Conservation (phyloP, 176 grass and related monocot genomes). For the Tillandsia leiboldiana region DNA sequence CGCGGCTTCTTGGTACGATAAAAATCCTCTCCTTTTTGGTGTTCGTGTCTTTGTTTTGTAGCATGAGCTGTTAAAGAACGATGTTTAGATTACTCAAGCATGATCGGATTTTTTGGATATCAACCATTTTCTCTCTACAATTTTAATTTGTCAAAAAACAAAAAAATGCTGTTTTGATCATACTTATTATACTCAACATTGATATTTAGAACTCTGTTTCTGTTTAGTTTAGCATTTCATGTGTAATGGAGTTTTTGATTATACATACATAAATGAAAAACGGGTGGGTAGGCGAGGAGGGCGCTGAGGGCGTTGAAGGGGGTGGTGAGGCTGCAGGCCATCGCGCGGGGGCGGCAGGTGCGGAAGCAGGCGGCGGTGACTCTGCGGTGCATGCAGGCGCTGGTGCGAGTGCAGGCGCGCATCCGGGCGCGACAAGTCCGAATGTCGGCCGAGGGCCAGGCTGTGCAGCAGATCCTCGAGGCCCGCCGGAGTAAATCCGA, state of each 20-base stretch:
- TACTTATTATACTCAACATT: not conserved
- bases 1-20: slow-evolving; percentile 69
- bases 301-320: slow-evolving; percentile 71
- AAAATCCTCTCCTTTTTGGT: not conserved
- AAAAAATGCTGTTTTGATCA: not conserved
- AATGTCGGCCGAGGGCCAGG: slow-evolving; percentile 83
- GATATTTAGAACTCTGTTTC: too few relatives aligned
- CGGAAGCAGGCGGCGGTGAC: slow-evolving; percentile 91
- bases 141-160: not conserved
- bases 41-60: not conserved
- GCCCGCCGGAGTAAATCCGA: slow-evolving; percentile 54
- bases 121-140: too few relatives aligned
- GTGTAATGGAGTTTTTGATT: too few relatives aligned
- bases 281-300: slow-evolving; percentile 41
- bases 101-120: too few relatives aligned
- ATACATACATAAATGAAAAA: not conserved
- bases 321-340: slow-evolving; percentile 84
- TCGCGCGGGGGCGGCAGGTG: slow-evolving; percentile 88
- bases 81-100: not conserved
- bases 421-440: slow-evolving; percentile 78
- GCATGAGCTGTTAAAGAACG: not conserved
- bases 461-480: slow-evolving; percentile 69
- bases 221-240: too few relatives aligned
- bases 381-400: slow-evolving; percentile 93
- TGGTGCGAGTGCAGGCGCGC: slow-evolving; percentile 89